Conservation (phyloP, 1,284 basidiomycete species). For the Boletus sp. region DNA sequence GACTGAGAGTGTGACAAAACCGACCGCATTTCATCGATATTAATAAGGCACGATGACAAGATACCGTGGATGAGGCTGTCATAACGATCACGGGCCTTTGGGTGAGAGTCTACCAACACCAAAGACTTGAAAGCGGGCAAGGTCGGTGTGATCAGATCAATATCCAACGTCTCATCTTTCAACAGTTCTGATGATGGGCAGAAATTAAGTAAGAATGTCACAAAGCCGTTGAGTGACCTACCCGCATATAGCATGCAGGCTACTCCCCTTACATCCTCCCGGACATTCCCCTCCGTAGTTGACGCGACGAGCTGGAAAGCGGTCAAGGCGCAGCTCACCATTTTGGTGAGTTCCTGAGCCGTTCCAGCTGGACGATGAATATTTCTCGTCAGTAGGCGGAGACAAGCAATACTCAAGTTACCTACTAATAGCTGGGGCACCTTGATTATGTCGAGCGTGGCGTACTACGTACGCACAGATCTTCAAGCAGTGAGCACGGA, state of each 20-base stretch:
- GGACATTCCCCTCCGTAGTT: conserved; percentile 50
- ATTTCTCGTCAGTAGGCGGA: not conserved
- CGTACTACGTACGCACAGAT: conserved; percentile 79
- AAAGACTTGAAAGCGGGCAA: conserved; percentile 76
- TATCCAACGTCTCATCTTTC: conserved; percentile 75
- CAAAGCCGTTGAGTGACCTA: conserved; percentile 31
- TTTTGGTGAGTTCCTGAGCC: conserved; percentile 47
- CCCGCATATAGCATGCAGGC: conserved; percentile 80
- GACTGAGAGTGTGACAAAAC: conserved; percentile 19
- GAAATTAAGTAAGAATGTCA: not conserved
- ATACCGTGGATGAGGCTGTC: conserved; percentile 77
- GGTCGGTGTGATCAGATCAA: conserved; percentile 77
- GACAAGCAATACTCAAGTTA: conserved; percentile 10
- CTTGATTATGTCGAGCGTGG: conserved; percentile 59
- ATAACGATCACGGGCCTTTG: conserved; percentile 43
- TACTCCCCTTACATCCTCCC: conserved; percentile 77
- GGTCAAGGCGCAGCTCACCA: conserved; percentile 67
- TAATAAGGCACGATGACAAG: conserved; percentile 78
- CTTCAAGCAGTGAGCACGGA: conserved; percentile 71
- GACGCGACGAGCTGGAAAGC: conserved; percentile 64
- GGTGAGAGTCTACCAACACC: conserved; percentile 49
- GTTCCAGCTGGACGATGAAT: conserved; percentile 23
- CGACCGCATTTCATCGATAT: conserved; percentile 90
- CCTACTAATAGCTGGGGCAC: conserved; percentile 56
- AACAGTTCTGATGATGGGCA: conserved; percentile 51